Evolutionary conservation across 2,329 filamentous ascomycete genomes (phyloP).

Genomic region (Nothomitra cinnamomea): DNA sequence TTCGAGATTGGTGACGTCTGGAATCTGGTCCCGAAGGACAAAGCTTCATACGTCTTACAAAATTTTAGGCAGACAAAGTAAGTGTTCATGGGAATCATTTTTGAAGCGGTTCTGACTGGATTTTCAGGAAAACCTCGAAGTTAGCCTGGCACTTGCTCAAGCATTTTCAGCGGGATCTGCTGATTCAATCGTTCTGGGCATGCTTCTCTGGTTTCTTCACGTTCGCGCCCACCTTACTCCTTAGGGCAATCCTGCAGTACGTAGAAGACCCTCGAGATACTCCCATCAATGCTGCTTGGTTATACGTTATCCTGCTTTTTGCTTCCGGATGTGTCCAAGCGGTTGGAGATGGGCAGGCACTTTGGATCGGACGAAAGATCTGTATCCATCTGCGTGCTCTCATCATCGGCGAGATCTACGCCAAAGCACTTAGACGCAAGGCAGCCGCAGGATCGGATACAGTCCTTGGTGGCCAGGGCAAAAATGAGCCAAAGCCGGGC

Average conservation of each 20-base stretch:
- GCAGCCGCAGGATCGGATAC: constrained; percentile 65
- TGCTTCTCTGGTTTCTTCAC: constrained; percentile 65
- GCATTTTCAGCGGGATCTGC: constrained; percentile 63
- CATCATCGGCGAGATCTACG: constrained; percentile 93
- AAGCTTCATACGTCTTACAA: constrained; percentile 62
- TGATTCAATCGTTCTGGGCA: constrained; percentile 68
- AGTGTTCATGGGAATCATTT: not conserved
- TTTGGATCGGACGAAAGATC: constrained; percentile 89
- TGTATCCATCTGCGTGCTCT: constrained; percentile 88
- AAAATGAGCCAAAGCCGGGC: constrained; percentile 25
- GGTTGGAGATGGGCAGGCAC: constrained; percentile 64
- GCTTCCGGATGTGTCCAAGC: constrained; percentile 68
- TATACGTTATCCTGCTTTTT: constrained; percentile 83
- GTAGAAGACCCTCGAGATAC: constrained; percentile 66
- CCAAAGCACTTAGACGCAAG: constrained; percentile 83
- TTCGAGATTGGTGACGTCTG: constrained; percentile 76
- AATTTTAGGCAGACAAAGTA: constrained; percentile 65
- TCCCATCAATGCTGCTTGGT: constrained; percentile 80
- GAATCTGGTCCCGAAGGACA: constrained; percentile 79
- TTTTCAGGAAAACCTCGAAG: constrained; percentile 46
- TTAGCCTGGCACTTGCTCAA: constrained; percentile 66
- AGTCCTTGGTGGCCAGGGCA: constrained; percentile 40
- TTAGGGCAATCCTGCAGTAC: constrained; percentile 84
- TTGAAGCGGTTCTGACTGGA: not conserved
- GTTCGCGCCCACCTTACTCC: constrained; percentile 77